Percentiles rank a stretch among this genome's conserved stretches.
Conservation (phyloP, 148 eudicot genomes). For the Fagopyrum tataricum region DNA sequence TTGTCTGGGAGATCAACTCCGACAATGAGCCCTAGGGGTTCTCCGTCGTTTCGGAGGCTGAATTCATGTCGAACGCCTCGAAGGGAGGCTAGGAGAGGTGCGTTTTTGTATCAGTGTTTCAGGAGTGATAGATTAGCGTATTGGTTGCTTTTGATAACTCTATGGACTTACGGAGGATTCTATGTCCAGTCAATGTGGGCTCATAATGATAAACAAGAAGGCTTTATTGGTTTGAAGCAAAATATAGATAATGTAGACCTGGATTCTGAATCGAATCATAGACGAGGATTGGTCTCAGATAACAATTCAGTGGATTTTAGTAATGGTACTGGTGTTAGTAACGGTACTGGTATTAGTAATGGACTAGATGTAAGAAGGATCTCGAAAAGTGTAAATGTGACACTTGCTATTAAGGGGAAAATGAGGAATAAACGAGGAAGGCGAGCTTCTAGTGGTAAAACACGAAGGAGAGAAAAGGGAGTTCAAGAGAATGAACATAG, state of each 20-base stretch:
- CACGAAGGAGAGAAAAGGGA: slow-evolving; percentile 29
- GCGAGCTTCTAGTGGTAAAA: slow-evolving; percentile 40
- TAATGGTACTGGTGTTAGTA: slow-evolving; percentile 17
- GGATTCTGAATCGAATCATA: slow-evolving; percentile 21
- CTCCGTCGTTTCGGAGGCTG: slow-evolving; percentile 71
- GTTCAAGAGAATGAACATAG: slow-evolving; percentile 20
- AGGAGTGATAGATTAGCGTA: slow-evolving; percentile 68
- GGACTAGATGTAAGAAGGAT: slow-evolving; percentile 20
- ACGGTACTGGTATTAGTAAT: slow-evolving; percentile 17
- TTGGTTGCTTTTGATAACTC: slow-evolving; percentile 92
- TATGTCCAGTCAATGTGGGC: slow-evolving; percentile 98
- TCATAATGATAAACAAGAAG: slow-evolving; percentile 67
- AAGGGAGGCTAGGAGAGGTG: slow-evolving; percentile 45
- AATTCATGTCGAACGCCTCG: slow-evolving; percentile 67
- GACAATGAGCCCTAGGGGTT: slow-evolving; percentile 71
- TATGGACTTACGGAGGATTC: slow-evolving; percentile 95
- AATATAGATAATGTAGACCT: slow-evolving; percentile 25
- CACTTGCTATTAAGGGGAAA: slow-evolving; percentile 24
- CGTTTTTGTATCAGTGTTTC: slow-evolving; percentile 42
- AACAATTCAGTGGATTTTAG: slow-evolving; percentile 23
- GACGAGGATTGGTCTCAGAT: slow-evolving; percentile 35
- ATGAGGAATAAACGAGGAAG: slow-evolving; percentile 35
- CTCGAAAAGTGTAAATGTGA: slow-evolving; percentile 21
- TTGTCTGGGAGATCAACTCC: slow-evolving; percentile 85
- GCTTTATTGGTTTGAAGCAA: slow-evolving; percentile 51